These are phyloP conservation scores for Penicillium fuscoglaucum DNA, from an alignment of 2,329 filamentous ascomycete species.

Conservation along the genomic window DNA sequence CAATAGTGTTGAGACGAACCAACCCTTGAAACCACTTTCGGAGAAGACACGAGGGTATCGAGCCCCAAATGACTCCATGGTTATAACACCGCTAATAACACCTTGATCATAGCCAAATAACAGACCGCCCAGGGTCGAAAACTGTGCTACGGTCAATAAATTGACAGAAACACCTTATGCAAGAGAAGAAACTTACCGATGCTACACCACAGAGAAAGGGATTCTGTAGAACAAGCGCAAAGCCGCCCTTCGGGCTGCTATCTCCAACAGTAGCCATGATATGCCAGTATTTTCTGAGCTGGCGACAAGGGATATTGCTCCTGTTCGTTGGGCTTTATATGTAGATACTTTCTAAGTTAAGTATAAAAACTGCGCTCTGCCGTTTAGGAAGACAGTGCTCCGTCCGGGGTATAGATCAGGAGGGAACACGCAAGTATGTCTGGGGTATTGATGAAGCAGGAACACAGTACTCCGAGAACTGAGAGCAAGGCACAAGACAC, in stretches of 20 bases:
- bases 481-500: background rate
- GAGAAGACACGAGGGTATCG: slow-evolving; percentile 43
- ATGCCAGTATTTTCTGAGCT: background rate
- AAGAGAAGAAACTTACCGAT: slow-evolving; percentile 31
- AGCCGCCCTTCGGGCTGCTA: slow-evolving; percentile 23
- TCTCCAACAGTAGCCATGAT: slow-evolving; percentile 23
- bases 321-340: slow-evolving; percentile 5
- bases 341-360: background rate
- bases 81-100: slow-evolving; percentile 50
- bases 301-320: background rate
- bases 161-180: background rate
- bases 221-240: slow-evolving; percentile 39
- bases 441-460: background rate
- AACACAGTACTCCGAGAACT: slow-evolving; percentile 3
- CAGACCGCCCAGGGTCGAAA: slow-evolving; percentile 46
- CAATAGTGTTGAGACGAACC: slow-evolving; percentile 54
- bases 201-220: slow-evolving; percentile 50
- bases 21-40: slow-evolving; percentile 53
- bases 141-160: slow-evolving; percentile 24
- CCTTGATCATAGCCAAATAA: slow-evolving; percentile 55
- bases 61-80: slow-evolving; percentile 49
- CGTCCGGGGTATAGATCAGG: slow-evolving; percentile 3
- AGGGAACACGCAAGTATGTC: slow-evolving; percentile 7
- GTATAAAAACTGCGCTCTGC: background rate
- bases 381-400: slow-evolving; percentile 24